phyloP scores from a whole-genome alignment of 2,329 filamentous ascomycete species.

The Rosellinia necatrix region DNA sequence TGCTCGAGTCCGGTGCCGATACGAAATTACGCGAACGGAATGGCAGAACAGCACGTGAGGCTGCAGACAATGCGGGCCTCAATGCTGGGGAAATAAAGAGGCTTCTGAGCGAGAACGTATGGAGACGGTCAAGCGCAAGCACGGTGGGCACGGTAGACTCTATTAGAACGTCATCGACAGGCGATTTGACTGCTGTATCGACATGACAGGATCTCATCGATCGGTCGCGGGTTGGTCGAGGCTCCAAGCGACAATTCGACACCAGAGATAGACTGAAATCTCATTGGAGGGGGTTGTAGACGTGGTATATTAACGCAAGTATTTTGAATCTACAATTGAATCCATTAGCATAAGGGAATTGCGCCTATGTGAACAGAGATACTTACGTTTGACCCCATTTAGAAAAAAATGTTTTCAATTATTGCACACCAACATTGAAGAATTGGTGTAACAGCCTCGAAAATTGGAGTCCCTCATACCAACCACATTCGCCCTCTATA shows the following conservation, averaged over 20 bases:
- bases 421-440: too few relatives aligned
- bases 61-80: slow-evolving; percentile 31
- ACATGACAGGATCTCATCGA: neutral
- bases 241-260: neutral
- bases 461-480: too few relatives aligned
- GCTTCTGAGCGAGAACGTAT: slow-evolving; percentile 20
- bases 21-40: slow-evolving; percentile 28
- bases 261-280: neutral
- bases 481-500: too few relatives aligned
- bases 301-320: neutral
- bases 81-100: slow-evolving; percentile 28
- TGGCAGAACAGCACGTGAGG: slow-evolving; percentile 29
- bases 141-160: too few relatives aligned
- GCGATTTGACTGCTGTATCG: neutral
- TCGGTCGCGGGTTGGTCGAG: neutral
- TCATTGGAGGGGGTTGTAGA: neutral
- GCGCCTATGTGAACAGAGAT: too few relatives aligned
- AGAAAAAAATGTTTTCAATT: too few relatives aligned
- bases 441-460: too few relatives aligned
- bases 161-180: neutral
- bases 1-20: slow-evolving; percentile 33
- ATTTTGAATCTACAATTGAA: too few relatives aligned
- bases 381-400: too few relatives aligned
- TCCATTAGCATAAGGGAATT: too few relatives aligned
- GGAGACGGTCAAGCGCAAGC: neutral